A percentile compares a stretch with the other conserved stretches of the same genome.
Evolutionary conservation across 2,329 filamentous ascomycete species (phyloP).

Genomic region (Canariomyces notabilis): DNA sequence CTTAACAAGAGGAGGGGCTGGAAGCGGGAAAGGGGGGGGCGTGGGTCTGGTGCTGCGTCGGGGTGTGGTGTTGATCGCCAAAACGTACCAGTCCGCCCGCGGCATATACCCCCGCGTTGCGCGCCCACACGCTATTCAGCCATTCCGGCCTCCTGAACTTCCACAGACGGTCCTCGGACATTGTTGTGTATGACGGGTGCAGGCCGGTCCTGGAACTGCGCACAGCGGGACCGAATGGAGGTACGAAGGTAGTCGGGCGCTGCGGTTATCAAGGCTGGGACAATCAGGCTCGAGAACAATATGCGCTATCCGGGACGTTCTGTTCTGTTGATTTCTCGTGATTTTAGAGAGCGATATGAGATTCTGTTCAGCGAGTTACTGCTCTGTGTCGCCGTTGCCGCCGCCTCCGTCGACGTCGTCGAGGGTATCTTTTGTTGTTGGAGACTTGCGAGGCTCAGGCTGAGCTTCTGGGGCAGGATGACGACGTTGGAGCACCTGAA

Average conservation of each 20-base stretch:
- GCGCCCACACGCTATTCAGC: conserved; percentile 60
- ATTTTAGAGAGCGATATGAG: too few species aligned
- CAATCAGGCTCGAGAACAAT: too few species aligned
- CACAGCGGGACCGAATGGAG: not conserved
- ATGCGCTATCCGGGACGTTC: too few species aligned
- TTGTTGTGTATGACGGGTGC: conserved; percentile 27
- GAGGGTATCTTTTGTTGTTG: not conserved
- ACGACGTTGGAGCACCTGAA: conserved; percentile 11
- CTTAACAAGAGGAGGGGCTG: not conserved
- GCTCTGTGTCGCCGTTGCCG: too few species aligned
- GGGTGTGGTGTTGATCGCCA: too few species aligned
- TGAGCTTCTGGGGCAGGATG: conserved; percentile 11
- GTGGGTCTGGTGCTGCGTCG: too few species aligned
- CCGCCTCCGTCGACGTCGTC: too few species aligned
- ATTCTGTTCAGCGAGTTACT: too few species aligned
- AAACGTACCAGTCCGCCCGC: conserved; percentile 57
- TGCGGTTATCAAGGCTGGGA: too few species aligned
- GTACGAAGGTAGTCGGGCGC: too few species aligned
- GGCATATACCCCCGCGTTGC: conserved; percentile 58
- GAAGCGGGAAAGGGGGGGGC: not conserved
- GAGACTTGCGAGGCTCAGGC: conserved; percentile 3
- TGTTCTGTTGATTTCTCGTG: too few species aligned
- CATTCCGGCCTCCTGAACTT: conserved; percentile 63
- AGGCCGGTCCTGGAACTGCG: too few species aligned
- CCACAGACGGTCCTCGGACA: conserved; percentile 63